phyloP scores from a whole-genome alignment of 768 basidiomycete genomes.

The Amanita rubescens region DNA sequence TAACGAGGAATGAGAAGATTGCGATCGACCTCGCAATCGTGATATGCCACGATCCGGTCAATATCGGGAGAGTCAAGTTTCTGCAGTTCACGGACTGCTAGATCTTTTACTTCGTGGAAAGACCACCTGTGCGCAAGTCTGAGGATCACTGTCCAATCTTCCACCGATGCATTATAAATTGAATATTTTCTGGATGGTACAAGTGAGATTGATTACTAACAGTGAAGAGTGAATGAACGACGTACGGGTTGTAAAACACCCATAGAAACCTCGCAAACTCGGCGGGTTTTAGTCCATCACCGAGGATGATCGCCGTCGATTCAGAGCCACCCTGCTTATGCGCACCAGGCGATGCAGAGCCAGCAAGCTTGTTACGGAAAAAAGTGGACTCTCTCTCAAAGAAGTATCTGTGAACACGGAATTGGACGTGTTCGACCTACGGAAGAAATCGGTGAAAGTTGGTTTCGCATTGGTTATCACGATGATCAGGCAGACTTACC shows the following conservation, averaged over 20 bases:
- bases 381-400: constrained; percentile 42
- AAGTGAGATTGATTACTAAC: background rate
- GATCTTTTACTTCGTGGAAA: constrained; percentile 20
- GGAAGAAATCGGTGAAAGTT: background rate
- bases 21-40: constrained; percentile 40
- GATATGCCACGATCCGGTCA: constrained; percentile 42
- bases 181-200: constrained; percentile 20
- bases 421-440: constrained; percentile 46
- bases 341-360: constrained; percentile 25
- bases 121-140: constrained; percentile 49
- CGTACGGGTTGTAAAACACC: constrained; percentile 53
- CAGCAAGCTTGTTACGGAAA: constrained; percentile 31
- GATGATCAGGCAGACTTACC: constrained; percentile 27
- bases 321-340: constrained; percentile 29
- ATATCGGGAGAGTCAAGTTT: constrained; percentile 4
- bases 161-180: constrained; percentile 25
- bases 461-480: background rate
- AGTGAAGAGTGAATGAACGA: constrained; percentile 12
- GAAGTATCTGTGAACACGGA: constrained; percentile 48
- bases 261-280: constrained; percentile 45
- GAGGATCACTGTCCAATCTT: constrained; percentile 46
- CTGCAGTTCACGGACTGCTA: constrained; percentile 3
- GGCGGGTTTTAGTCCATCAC: constrained; percentile 23
- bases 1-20: constrained; percentile 46
- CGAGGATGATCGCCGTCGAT: constrained; percentile 34